phyloP scores from a whole-genome alignment of 2,329 filamentous ascomycete genomes.

The Seiridium cupressi region DNA sequence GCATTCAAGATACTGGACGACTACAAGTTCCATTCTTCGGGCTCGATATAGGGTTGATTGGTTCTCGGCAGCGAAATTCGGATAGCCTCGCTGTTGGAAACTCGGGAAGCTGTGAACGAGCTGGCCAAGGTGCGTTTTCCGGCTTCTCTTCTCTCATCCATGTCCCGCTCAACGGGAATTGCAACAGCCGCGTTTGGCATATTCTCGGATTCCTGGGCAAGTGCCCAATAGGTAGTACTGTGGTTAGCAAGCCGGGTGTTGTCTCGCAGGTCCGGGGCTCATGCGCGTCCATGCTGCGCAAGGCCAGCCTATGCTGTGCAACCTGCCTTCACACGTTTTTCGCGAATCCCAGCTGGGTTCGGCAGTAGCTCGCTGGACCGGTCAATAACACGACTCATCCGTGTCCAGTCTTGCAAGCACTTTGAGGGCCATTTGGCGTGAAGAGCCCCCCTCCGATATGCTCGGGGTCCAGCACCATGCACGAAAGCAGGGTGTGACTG shows the following conservation, averaged over 20 bases:
- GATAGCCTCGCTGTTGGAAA: not conserved
- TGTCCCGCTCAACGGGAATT: not conserved
- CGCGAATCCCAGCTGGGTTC: not conserved
- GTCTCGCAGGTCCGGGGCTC: not conserved
- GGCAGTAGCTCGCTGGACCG: not conserved
- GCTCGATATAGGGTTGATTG: not conserved
- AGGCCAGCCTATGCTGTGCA: conserved; percentile 1
- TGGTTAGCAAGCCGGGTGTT: no score
- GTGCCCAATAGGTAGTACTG: not conserved
- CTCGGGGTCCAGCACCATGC: not conserved
- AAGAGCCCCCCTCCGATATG: not conserved
- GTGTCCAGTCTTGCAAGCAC: no score
- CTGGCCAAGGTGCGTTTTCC: not conserved
- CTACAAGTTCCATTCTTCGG: not conserved
- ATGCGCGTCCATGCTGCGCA: not conserved
- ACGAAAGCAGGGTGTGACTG: not conserved
- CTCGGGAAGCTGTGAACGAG: not conserved
- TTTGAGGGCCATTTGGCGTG: not conserved
- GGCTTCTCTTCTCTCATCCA: not conserved
- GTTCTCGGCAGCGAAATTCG: no score
- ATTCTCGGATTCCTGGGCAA: not conserved
- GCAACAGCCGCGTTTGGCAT: not conserved
- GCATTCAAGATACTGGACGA: not conserved
- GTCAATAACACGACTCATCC: not conserved
- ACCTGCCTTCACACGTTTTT: not conserved